Base-by-base conservation (phyloP, 768 basidiomycete genomes). In the Trametes gibbosa region DNA sequence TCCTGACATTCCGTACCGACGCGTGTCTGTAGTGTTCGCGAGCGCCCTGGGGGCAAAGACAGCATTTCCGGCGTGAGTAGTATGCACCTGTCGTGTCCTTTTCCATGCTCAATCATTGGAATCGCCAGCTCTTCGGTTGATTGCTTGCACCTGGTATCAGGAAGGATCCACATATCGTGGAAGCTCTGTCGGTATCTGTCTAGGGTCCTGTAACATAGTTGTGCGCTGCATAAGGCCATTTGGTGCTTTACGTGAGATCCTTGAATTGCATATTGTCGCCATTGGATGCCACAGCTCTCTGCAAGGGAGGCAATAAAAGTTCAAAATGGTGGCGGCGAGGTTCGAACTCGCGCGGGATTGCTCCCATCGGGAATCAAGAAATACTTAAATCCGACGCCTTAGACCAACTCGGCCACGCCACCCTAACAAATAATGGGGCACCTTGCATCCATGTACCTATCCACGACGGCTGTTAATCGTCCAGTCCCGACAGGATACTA, bases 371-470 rank as follows among this genome's bases (percentile, higher is more conserved):
- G 86, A 89, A 81, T 83, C 86, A 86, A 73, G 66, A 32, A 50
- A 27, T 23, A 63, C 87, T 89, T 90, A 89, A 89, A 87, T 87
- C 87, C 86, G 87, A 89, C 87, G 85, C 87, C 87, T 89, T 89
- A 88, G 86, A 88, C 86, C 87, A 76, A 87, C 87, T 89, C 87
- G 87, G 87, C 85, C 87, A 89, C 84, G 81, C 83, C 84, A 78
- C 79, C 79, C 53, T 58, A 55, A 37, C 3, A 6, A 4, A 13
- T 39, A 5, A 4, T 3, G 9, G 7, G 4, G 27, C n/a, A 17
- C 3, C 8, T 17, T 49, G 29, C 17, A 5, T 5, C 1, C 21
- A 50, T 24, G 24, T 45, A 24, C 19, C 42, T 12, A 21, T 43
- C 21, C 4, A 43, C 29, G 29, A 6, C n/a, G 42, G 7, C 42